These are phyloP conservation scores for Mortierella sp. DNA, from an alignment of 371 early-diverging fungal species.

Conservation along the genomic window DNA sequence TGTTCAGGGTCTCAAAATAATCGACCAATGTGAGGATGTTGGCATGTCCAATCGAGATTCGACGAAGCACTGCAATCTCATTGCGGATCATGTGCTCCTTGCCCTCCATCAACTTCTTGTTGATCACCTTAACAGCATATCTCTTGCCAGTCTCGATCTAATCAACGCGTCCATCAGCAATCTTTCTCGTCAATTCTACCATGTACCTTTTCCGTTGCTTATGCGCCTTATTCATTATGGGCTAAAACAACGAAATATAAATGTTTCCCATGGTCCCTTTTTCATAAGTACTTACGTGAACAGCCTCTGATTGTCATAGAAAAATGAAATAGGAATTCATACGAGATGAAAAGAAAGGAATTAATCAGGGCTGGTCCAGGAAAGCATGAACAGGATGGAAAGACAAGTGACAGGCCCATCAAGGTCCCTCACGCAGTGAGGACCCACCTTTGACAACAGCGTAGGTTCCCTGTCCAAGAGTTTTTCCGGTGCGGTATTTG, in stretches of 20 bases:
- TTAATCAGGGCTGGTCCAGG: no score
- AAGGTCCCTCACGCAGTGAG: no score
- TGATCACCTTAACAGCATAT: conserved; percentile 94
- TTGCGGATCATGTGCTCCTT: conserved; percentile 92
- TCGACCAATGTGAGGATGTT: conserved; percentile 90
- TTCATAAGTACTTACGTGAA: conserved; percentile 59
- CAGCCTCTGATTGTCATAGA: conserved; percentile 48
- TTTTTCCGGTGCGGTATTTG: conserved; percentile 77
- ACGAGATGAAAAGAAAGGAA: conserved; percentile 1
- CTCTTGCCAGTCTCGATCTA: conserved; percentile 86
- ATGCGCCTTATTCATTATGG: no score
- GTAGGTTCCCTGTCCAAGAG: conserved; percentile 77
- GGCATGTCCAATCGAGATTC: conserved; percentile 86
- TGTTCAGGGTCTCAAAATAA: conserved; percentile 93
- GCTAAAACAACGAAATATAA: no score
- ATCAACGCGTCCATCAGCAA: neutral
- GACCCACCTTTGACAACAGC: conserved; percentile 80
- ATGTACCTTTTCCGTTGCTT: no score
- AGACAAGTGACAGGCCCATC: no score
- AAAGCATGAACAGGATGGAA: no score
- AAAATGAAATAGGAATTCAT: no score
- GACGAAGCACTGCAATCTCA: conserved; percentile 87
- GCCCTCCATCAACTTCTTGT: conserved; percentile 89
- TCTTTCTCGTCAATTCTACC: no score
- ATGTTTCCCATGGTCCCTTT: no score